Conservation (phyloP, 768 basidiomycete genomes). For the Dioszegia crocea region DNA sequence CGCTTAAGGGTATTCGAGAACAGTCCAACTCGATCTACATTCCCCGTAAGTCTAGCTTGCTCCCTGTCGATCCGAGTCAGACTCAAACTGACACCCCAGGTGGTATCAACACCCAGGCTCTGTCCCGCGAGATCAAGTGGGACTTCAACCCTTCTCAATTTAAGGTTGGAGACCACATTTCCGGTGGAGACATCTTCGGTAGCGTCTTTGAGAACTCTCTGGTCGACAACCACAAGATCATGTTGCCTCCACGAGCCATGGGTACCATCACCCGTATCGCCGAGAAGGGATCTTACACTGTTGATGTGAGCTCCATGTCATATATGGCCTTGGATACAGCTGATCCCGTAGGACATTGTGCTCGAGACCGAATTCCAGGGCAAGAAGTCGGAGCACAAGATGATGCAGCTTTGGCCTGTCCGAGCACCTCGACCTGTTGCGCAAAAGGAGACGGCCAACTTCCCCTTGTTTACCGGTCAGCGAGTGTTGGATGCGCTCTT, state of each 20-base stretch:
- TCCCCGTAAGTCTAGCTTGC: slow-evolving; percentile 55
- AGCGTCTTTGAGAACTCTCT: slow-evolving; percentile 95
- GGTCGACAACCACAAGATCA: slow-evolving; percentile 93
- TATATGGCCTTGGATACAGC: not conserved
- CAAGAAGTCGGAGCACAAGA: slow-evolving; percentile 82
- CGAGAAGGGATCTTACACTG: slow-evolving; percentile 87
- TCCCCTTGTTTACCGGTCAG: slow-evolving; percentile 90
- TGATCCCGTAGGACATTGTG: slow-evolving; percentile 69
- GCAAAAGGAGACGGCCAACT: slow-evolving; percentile 91
- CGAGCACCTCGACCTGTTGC: slow-evolving; percentile 91
- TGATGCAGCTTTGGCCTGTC: slow-evolving; percentile 99
- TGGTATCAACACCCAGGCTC: slow-evolving; percentile 94
- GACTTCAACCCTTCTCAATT: slow-evolving; percentile 82
- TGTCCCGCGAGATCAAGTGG: slow-evolving; percentile 84
- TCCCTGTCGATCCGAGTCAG: not conserved
- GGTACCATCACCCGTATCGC: slow-evolving; percentile 92
- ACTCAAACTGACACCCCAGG: slow-evolving; percentile 49
- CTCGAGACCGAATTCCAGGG: slow-evolving; percentile 97
- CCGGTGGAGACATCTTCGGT: slow-evolving; percentile 95
- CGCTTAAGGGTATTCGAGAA: slow-evolving; percentile 84
- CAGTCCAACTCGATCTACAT: slow-evolving; percentile 99
- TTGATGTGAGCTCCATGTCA: slow-evolving; percentile 62
- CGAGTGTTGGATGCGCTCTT: slow-evolving; percentile 94
- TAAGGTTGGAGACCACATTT: slow-evolving; percentile 93
- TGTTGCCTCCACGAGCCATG: slow-evolving; percentile 87